Base-by-base conservation (phyloP, 257 asterid genomes). In the Verbena officinalis region DNA sequence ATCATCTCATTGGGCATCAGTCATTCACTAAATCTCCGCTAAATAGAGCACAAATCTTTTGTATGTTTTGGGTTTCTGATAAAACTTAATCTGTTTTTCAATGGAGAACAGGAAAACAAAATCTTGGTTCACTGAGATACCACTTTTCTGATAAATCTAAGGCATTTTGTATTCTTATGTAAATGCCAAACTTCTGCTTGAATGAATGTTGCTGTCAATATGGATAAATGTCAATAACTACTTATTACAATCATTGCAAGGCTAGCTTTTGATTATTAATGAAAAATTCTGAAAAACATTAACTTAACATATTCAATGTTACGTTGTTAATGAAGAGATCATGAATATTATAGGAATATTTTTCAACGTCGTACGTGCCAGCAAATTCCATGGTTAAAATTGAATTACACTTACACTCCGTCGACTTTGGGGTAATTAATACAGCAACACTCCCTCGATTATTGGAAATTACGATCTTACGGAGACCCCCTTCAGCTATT, bases 1-100 rank as follows among this genome's bases (percentile, higher is more conserved):
- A 64, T 21, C 68, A 42, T 54, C 45, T 58, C 16, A 80, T 76
- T 85, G 89, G 87, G 50, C 82, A 77, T 74, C 55, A 46, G 94
- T 79, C 82, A 75, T 79, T 81, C 87, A 52, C 53, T 65, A 75
- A 73, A 81, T 86, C 93, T 79, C 46, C 70, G 66, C 75, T 74
- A 83, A 65, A 76, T 69, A 42, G 15, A 68, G 82, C 17, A 75
- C 77, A 78, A 80, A 86, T 83, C 88, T 86, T 81, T 83, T 83
- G 86, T 80, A 73, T 79, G 80, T 75, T 79, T 59, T 24, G 64
- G 80, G 57, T 33, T 31, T 73, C 88, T 83, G 80, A 62, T 16
- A 57, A 65, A 53, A 22, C 43, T 70, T 62, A 12, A 67, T 51
- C 43, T 53, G 36, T 63, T 21, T 67, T 62, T 12, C 42, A 11